Evolutionary conservation across 257 asterid species (phyloP).

Genomic region (Henckelia pumila): DNA sequence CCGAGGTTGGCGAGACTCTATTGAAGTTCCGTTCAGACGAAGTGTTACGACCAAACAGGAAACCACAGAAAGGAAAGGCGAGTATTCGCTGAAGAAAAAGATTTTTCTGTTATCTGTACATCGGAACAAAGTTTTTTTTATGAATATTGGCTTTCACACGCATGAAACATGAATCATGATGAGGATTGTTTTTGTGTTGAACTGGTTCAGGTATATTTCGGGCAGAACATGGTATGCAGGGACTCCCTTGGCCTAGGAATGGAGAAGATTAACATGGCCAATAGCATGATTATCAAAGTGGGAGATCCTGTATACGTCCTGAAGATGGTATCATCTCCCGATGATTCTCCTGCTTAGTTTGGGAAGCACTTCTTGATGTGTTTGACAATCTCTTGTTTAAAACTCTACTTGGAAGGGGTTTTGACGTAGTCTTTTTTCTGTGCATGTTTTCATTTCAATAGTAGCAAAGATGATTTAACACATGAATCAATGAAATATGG

Average conservation of each 20-base stretch:
- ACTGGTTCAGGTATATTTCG: conserved; percentile 50
- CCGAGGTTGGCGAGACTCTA: conserved; percentile 51
- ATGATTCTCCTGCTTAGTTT: conserved; percentile 40
- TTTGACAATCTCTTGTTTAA: too few species aligned
- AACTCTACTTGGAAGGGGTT: too few species aligned
- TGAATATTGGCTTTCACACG: not conserved
- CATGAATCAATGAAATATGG: too few species aligned
- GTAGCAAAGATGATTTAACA: too few species aligned
- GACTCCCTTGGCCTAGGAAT: conserved; percentile 34
- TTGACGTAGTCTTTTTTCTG: too few species aligned
- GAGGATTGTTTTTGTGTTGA: not conserved
- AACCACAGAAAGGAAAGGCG: conserved; percentile 44
- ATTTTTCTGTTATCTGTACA: not conserved
- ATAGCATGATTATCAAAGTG: conserved; percentile 35
- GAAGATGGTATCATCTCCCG: conserved; percentile 39
- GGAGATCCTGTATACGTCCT: conserved; percentile 50
- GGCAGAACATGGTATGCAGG: conserved; percentile 48
- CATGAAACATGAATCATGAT: not conserved
- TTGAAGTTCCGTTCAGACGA: conserved; percentile 43
- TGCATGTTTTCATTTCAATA: too few species aligned
- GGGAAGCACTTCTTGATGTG: too few species aligned
- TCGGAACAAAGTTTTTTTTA: not conserved
- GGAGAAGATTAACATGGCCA: conserved; percentile 23
- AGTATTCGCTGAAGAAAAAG: not conserved
- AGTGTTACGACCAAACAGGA: conserved; percentile 38